Evolutionary conservation across 371 early-diverging fungal genomes (phyloP).

Genomic region (Actinomortierella ambigua): DNA sequence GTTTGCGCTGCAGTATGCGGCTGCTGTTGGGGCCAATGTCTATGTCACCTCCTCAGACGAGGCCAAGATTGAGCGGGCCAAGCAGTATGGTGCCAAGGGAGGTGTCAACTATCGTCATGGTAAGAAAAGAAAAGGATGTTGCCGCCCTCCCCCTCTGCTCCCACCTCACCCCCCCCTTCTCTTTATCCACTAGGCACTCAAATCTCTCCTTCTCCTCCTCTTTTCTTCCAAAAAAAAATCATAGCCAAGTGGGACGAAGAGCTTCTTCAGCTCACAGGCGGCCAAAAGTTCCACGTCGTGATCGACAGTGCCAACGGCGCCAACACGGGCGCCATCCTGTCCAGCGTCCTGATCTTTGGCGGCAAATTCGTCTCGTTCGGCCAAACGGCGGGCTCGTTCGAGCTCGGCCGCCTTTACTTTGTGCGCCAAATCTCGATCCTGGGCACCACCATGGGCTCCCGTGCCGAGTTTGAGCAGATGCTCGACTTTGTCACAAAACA

Average conservation of each 20-base stretch:
- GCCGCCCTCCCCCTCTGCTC: no score
- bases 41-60: conserved; percentile 67
- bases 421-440: conserved; percentile 52
- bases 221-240: background rate
- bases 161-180: no score
- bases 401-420: conserved; percentile 50
- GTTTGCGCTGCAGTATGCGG: conserved; percentile 64
- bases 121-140: conserved; percentile 17
- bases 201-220: no score
- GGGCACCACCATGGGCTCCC: conserved; percentile 63
- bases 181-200: no score
- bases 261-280: background rate
- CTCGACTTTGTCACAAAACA: conserved; percentile 7
- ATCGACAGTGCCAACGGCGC: conserved; percentile 69
- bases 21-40: conserved; percentile 64
- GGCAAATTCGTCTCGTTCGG: conserved; percentile 11
- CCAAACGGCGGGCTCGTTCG: conserved; percentile 41
- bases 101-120: conserved; percentile 67
- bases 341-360: no score
- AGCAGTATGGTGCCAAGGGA: conserved; percentile 62
- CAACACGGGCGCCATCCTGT: conserved; percentile 2
- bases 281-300: conserved; percentile 48
- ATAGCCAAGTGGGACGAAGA: conserved; percentile 1
- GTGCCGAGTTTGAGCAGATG: conserved; percentile 7
- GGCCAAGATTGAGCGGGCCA: conserved; percentile 60